Conservation (phyloP, 768 basidiomycete genomes). For the Lactarius sp. region DNA sequence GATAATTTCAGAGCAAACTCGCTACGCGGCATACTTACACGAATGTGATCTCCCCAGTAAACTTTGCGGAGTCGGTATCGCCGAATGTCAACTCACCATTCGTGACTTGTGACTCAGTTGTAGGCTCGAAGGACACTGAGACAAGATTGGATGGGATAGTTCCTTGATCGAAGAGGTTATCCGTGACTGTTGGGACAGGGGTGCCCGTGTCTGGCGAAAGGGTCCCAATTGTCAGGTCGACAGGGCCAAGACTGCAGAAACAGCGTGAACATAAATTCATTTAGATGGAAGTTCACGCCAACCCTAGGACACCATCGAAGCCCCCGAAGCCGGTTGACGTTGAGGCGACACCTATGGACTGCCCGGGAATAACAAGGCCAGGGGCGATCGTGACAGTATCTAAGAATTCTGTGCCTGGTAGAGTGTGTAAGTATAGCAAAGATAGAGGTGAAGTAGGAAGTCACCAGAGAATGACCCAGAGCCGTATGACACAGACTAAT, state of each 20-base stretch:
- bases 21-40: constrained; percentile 25
- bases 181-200: constrained; percentile 50
- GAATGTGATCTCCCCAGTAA: constrained; percentile 32
- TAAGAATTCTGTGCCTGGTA: constrained; percentile 31
- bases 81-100: constrained; percentile 40
- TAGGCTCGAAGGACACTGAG: constrained; percentile 34
- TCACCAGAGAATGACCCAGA: constrained; percentile 57
- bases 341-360: constrained; percentile 35
- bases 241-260: constrained; percentile 51
- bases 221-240: constrained; percentile 45
- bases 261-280: neutral
- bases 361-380: constrained; percentile 41
- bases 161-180: constrained; percentile 34
- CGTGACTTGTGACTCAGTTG: constrained; percentile 21
- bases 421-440: neutral
- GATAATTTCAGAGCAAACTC: neutral
- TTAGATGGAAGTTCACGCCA: constrained; percentile 21
- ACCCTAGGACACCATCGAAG: constrained; percentile 66
- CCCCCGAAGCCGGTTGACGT: constrained; percentile 38
- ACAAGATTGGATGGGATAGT: constrained; percentile 29
- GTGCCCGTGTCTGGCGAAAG: constrained; percentile 25
- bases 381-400: constrained; percentile 52
- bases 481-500: constrained; percentile 52
- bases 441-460: neutral
- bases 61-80: constrained; percentile 33